Evolutionary conservation across 805 yeast genomes (phyloP).

Genomic region (Starmera pachycereana): DNA sequence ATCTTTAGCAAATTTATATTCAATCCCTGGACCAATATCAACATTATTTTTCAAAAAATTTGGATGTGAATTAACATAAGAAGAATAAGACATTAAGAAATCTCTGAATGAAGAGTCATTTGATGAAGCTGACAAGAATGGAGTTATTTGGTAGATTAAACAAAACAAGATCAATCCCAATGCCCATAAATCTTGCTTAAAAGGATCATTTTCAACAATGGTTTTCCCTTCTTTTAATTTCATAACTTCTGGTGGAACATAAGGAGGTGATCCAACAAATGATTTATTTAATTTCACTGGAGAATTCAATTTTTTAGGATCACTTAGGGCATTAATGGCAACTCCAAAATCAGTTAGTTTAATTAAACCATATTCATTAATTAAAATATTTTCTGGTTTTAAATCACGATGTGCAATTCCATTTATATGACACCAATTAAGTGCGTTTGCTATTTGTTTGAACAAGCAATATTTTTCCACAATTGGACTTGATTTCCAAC

Average conservation of each 20-base stretch:
- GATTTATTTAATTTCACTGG: slow-evolving; percentile 27
- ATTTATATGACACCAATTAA: slow-evolving; percentile 49
- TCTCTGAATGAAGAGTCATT: slow-evolving; percentile 46
- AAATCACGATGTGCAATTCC: slow-evolving; percentile 68
- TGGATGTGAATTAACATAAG: slow-evolving; percentile 30
- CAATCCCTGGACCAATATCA: slow-evolving; percentile 57
- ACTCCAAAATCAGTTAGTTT: slow-evolving; percentile 75
- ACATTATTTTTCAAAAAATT: slow-evolving; percentile 36
- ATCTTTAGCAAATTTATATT: slow-evolving; percentile 58
- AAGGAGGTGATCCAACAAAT: slow-evolving; percentile 74
- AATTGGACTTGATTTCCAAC: slow-evolving; percentile 45
- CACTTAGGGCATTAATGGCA: slow-evolving; percentile 50
- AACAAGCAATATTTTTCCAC: slow-evolving; percentile 54
- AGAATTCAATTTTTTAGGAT: slow-evolving; percentile 37
- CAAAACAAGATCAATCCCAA: slow-evolving; percentile 60
- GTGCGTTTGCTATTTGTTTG: slow-evolving; percentile 56
- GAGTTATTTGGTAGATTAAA: slow-evolving; percentile 45
- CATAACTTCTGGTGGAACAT: slow-evolving; percentile 71
- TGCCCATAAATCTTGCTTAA: slow-evolving; percentile 64
- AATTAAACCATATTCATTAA: slow-evolving; percentile 49
- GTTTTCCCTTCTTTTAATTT: slow-evolving; percentile 29
- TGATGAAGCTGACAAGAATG: slow-evolving; percentile 42
- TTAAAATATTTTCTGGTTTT: slow-evolving; percentile 62
- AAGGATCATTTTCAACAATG: slow-evolving; percentile 44
- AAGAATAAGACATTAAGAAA: slow-evolving; percentile 38